Evolutionary conservation across 2,329 filamentous ascomycete genomes (phyloP).

Genomic region (Orbilia blumenaviensis): DNA sequence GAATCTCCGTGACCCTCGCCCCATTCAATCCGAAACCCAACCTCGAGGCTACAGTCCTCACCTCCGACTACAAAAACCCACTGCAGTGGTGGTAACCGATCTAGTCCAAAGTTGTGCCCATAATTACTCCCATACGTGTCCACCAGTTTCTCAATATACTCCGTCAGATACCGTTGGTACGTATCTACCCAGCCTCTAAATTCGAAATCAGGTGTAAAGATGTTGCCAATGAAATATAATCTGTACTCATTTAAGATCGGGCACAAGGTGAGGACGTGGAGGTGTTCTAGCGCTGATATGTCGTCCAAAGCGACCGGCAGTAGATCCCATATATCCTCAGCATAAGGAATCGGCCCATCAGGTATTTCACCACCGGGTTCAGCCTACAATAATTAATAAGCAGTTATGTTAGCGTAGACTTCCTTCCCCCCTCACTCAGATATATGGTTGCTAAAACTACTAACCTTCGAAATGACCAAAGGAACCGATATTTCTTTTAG

Average conservation of each 20-base stretch:
- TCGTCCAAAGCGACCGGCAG: background rate
- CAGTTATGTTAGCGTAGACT: background rate
- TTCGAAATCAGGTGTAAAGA: background rate
- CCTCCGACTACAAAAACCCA: constrained; percentile 11
- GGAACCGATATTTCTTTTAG: background rate
- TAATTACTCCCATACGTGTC: background rate
- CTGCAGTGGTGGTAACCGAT: background rate
- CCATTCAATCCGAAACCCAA: constrained; percentile 18
- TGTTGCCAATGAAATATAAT: background rate
- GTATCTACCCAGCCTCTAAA: background rate
- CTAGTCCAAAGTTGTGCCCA: background rate
- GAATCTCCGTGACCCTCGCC: no score
- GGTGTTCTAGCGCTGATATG: background rate
- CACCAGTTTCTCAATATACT: background rate
- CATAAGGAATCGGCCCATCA: background rate
- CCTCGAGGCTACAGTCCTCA: background rate
- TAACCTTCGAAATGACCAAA: background rate
- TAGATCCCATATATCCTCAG: background rate
- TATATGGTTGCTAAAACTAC: no score
- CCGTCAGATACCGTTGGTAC: background rate
- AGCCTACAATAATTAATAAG: background rate
- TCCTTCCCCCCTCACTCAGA: no score
- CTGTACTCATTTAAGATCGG: background rate
- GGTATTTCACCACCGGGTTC: background rate
- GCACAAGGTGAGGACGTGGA: background rate